A percentile compares a stretch with the other conserved stretches of the same genome.
These are phyloP conservation scores for Acanthamoeba sp. DNA, from an alignment of 208 protist species.

Conservation along the genomic window DNA sequence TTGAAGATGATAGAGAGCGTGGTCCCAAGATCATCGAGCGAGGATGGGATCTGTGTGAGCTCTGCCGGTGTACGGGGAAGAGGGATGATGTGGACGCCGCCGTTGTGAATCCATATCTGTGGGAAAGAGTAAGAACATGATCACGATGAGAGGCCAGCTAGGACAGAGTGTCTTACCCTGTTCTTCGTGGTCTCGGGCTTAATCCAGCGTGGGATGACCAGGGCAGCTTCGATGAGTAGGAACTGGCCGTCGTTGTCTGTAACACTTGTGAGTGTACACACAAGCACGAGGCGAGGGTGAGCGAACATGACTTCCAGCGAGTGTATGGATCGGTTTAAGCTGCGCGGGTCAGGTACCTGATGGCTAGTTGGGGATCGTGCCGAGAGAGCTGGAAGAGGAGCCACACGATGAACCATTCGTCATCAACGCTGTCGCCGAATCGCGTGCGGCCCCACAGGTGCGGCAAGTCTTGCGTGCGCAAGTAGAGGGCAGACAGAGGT, in stretches of 20 bases:
- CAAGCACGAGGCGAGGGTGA: not conserved
- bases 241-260: slow-evolving; percentile 87
- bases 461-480: not conserved
- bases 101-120: slow-evolving; percentile 57
- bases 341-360: too few relatives aligned
- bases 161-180: slow-evolving; percentile 36
- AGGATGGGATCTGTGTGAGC: slow-evolving; percentile 57
- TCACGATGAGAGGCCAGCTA: not conserved
- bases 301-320: too few relatives aligned
- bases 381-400: slow-evolving; percentile 78
- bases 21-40: not conserved
- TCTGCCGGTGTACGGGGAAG: slow-evolving; percentile 66
- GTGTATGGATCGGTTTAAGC: too few relatives aligned
- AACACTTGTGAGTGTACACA: too few relatives aligned
- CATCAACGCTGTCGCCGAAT: slow-evolving; percentile 83
- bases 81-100: slow-evolving; percentile 68
- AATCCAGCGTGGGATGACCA: slow-evolving; percentile 81
- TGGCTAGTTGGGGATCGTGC: slow-evolving; percentile 11
- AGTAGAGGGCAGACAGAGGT: not conserved
- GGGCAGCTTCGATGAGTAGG: slow-evolving; percentile 84
- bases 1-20: slow-evolving; percentile 17
- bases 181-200: slow-evolving; percentile 78
- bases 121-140: too few relatives aligned
- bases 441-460: slow-evolving; percentile 43
- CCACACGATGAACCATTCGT: slow-evolving; percentile 87